These are phyloP conservation scores for Monoraphidium neglectum DNA, from an alignment of 139 green algal genomes.

Conservation along the genomic window DNA sequence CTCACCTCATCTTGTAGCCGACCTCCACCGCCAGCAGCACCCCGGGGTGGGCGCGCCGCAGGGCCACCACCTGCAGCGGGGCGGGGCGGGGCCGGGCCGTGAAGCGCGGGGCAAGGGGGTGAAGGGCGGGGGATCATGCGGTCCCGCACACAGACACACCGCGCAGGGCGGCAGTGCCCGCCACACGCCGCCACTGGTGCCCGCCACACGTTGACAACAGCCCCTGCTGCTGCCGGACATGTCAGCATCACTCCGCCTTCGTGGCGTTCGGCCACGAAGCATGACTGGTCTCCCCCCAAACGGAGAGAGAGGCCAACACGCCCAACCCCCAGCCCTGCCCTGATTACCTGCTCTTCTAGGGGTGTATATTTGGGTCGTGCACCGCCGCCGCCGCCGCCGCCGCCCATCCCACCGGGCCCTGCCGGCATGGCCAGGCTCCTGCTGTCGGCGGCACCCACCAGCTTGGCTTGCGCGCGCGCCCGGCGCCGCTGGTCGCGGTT, in stretches of 20 bases:
- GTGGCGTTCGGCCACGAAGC: conserved; percentile 59
- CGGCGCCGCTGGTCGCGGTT: conserved; percentile 14
- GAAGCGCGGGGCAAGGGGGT: not conserved
- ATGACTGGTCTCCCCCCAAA: conserved; percentile 21
- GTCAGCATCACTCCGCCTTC: conserved; percentile 32
- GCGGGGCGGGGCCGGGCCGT: too few species aligned
- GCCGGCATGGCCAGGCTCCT: not conserved
- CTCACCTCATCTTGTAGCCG: conserved; percentile 30
- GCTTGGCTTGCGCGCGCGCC: conserved; percentile 39
- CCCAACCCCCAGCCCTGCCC: not conserved
- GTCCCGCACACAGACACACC: not conserved
- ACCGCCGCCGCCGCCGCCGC: not conserved
- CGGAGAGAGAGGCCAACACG: not conserved
- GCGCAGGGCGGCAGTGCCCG: not conserved
- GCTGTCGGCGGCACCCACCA: conserved; percentile 24
- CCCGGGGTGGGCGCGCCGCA: conserved; percentile 62
- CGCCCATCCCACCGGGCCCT: not conserved
- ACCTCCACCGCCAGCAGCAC: conserved; percentile 85
- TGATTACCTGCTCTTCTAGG: conserved; percentile 60
- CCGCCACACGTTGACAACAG: not conserved
- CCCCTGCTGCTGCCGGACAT: not conserved
- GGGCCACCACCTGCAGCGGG: conserved; percentile 28
- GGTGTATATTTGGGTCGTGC: conserved; percentile 66
- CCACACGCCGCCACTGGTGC: not conserved
- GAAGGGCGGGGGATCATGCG: not conserved